Percentiles rank a stretch among this genome's conserved stretches.
These are phyloP conservation scores for Diversispora epigaea DNA, from an alignment of 192 early-diverging fungal species.

Conservation along the genomic window DNA sequence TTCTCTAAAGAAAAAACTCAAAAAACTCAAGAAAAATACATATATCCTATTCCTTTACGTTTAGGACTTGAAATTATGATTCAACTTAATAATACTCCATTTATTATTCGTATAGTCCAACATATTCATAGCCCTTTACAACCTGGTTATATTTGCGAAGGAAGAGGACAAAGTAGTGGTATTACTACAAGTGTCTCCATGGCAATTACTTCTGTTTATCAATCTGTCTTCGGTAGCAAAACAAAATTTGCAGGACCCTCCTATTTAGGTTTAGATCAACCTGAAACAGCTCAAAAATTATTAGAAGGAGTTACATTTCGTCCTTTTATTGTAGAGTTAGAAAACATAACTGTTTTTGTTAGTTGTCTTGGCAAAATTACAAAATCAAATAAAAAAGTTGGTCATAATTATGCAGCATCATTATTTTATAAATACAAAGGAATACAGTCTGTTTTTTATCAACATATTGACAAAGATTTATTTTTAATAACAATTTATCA, in stretches of 20 bases:
- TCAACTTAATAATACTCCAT: not conserved
- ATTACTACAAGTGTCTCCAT: not conserved
- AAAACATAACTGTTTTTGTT: not conserved
- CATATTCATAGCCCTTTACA: not conserved
- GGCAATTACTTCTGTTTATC: not conserved
- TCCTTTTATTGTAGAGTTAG: not conserved
- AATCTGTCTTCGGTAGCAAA: not conserved
- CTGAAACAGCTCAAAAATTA: not conserved
- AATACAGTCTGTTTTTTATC: not conserved
- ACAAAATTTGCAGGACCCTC: not conserved
- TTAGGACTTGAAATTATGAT: not conserved
- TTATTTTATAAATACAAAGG: slow-evolving; percentile 1
- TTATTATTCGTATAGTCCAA: not conserved
- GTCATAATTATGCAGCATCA: not conserved
- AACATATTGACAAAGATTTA: not conserved
- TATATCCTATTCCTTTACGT: not conserved
- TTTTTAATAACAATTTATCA: not conserved
- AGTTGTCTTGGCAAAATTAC: not conserved
- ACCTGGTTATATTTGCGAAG: not conserved
- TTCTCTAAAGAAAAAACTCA: not conserved
- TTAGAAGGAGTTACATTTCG: not conserved
- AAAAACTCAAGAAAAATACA: not conserved
- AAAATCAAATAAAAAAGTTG: not conserved
- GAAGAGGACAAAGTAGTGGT: not conserved
- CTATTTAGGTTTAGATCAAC: not conserved